Conservation (phyloP, 73 alveolate genomes). For the Uronychia setigera region DNA sequence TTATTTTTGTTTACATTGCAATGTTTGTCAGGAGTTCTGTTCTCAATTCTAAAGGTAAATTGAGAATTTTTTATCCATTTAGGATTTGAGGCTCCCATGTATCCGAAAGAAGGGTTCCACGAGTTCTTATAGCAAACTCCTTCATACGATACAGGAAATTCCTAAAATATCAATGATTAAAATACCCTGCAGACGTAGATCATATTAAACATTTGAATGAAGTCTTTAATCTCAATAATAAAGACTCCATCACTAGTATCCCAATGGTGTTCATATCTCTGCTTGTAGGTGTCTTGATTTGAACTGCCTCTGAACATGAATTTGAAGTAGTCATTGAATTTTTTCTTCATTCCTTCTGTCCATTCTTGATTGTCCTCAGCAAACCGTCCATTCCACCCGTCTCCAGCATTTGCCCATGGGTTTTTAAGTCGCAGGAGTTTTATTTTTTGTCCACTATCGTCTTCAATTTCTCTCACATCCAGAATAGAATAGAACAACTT, state of each 20-base stretch:
- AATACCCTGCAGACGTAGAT: constrained; percentile 54
- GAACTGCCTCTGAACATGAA: neutral
- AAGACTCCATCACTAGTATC: constrained; percentile 68
- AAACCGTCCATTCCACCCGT: constrained; percentile 54
- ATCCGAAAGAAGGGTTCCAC: constrained; percentile 75
- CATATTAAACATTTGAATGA: constrained; percentile 52
- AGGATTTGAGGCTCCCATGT: constrained; percentile 57
- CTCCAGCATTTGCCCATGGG: constrained; percentile 66
- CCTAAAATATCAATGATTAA: neutral
- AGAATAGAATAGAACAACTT: constrained; percentile 53
- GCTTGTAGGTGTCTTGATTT: constrained; percentile 44
- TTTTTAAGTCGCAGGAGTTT: constrained; percentile 47
- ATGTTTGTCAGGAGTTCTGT: constrained; percentile 10
- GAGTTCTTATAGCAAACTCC: constrained; percentile 53
- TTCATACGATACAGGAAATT: constrained; percentile 62
- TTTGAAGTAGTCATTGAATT: constrained; percentile 14
- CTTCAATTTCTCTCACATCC: constrained; percentile 60
- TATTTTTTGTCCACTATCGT: constrained; percentile 16
- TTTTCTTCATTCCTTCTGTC: constrained; percentile 32
- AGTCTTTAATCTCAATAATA: constrained; percentile 58
- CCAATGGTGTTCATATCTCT: constrained; percentile 66
- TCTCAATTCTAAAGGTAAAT: constrained; percentile 42
- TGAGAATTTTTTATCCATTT: constrained; percentile 68
- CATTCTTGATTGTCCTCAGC: constrained; percentile 48
- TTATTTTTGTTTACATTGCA: neutral